These are phyloP conservation scores for Zasmidium cellare DNA, from an alignment of 2,329 filamentous ascomycete species.

Conservation along the genomic window DNA sequence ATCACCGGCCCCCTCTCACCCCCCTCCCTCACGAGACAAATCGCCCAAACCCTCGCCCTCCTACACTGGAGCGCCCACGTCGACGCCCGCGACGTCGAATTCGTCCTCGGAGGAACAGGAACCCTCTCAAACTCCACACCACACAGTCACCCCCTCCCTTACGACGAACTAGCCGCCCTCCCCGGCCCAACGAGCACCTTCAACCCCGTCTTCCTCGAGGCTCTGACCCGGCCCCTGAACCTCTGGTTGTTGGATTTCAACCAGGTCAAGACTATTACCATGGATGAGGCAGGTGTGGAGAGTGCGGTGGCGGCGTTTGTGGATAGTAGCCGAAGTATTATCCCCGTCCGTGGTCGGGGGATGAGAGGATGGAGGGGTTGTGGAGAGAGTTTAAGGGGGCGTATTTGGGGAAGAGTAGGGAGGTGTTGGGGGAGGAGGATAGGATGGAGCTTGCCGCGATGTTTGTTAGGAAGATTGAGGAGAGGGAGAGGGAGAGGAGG, in stretches of 20 bases:
- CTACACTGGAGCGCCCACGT: slow-evolving; percentile 51
- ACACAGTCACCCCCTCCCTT: not conserved
- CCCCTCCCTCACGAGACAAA: slow-evolving; percentile 30
- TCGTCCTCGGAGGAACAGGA: slow-evolving; percentile 46
- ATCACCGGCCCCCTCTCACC: too few relatives aligned
- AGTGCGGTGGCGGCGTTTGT: slow-evolving; percentile 48
- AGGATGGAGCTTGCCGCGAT: slow-evolving; percentile 7
- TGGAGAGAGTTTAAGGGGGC: slow-evolving; percentile 15
- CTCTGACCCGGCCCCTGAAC: not conserved
- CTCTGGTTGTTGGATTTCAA: slow-evolving; percentile 57
- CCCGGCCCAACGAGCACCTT: not conserved
- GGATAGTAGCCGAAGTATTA: slow-evolving; percentile 52
- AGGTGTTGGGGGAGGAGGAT: slow-evolving; percentile 5
- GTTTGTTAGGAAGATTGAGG: slow-evolving; percentile 16
- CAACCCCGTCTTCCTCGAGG: too few relatives aligned
- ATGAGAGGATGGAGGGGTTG: slow-evolving; percentile 7
- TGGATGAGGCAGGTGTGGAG: slow-evolving; percentile 43
- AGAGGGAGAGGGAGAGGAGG: not conserved
- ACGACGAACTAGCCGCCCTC: not conserved
- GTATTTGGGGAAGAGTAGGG: slow-evolving; percentile 8
- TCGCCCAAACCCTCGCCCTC: slow-evolving; percentile 53
- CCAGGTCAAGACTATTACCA: slow-evolving; percentile 55
- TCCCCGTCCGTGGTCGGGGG: slow-evolving; percentile 40
- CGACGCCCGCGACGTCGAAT: slow-evolving; percentile 58
- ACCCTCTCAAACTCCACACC: slow-evolving; percentile 11